Conservation (phyloP, 768 basidiomycete genomes). For the Kondoa subrosea region DNA sequence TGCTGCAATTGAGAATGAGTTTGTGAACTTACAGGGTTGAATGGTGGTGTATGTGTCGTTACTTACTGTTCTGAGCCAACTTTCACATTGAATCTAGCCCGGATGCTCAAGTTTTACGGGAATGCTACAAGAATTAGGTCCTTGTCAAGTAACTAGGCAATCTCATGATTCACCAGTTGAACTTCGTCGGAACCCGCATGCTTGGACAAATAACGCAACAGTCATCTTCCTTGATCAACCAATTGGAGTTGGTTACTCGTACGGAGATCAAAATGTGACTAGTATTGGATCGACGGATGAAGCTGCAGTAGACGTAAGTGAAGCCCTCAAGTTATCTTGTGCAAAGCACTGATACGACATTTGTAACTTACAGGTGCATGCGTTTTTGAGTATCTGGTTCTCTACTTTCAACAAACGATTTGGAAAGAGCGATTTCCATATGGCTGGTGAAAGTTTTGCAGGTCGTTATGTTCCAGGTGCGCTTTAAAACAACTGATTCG, state of each 20-base stretch:
- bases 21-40: too few species aligned
- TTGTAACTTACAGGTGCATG: constrained; percentile 13
- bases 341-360: background rate
- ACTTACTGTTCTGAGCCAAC: background rate
- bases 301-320: constrained; percentile 20
- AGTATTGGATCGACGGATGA: constrained; percentile 24
- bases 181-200: constrained; percentile 19
- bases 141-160: constrained; percentile 12
- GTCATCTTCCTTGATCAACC: background rate
- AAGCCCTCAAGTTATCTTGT: background rate
- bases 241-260: constrained; percentile 18
- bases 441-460: background rate
- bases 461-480: background rate
- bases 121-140: constrained; percentile 23
- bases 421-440: constrained; percentile 20
- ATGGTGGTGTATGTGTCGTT: background rate
- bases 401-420: constrained; percentile 18
- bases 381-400: constrained; percentile 23
- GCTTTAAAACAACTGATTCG: constrained; percentile 18
- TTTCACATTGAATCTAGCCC: constrained; percentile 19
- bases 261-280: constrained; percentile 19
- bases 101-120: constrained; percentile 23
- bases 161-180: constrained; percentile 15
- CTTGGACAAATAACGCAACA: constrained; percentile 14
- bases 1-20: background rate